Conservation (phyloP, 164 flowering plant species). For the Nymphaea colorata region DNA sequence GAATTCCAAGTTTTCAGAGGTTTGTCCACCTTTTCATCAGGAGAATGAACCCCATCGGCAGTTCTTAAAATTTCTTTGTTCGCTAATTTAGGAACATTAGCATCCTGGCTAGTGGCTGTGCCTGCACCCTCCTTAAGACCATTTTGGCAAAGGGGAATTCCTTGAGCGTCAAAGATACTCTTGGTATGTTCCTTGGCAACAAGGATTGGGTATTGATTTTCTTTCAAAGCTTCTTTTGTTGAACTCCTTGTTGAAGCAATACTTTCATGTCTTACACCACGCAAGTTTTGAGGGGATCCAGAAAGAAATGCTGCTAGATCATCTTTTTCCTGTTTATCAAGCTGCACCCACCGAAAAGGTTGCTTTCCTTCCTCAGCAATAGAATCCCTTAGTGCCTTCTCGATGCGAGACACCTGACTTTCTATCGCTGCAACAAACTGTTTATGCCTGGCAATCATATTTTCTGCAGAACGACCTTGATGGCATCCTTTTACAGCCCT, state of each 20-base stretch:
- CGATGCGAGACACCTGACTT: conserved; percentile 52
- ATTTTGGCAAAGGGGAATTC: conserved; percentile 5
- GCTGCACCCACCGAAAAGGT: conserved; percentile 67
- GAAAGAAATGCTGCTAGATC: conserved; percentile 80
- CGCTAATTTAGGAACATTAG: conserved; percentile 26
- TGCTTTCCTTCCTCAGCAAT: conserved; percentile 39
- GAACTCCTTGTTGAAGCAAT: neutral
- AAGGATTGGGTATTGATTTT: neutral
- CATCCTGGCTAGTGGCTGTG: conserved; percentile 18
- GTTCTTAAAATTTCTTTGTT: conserved; percentile 18
- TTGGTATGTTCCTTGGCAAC: neutral
- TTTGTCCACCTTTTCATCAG: conserved; percentile 25
- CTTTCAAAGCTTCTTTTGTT: neutral
- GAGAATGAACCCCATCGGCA: conserved; percentile 22
- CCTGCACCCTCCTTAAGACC: conserved; percentile 20
- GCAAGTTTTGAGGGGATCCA: conserved; percentile 27
- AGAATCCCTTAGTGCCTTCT: conserved; percentile 39
- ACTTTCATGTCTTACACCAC: conserved; percentile 12
- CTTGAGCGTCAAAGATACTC: neutral
- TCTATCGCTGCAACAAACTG: conserved; percentile 65
- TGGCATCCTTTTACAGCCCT: conserved; percentile 63
- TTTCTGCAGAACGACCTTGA: conserved; percentile 30
- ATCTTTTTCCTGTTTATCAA: conserved; percentile 66
- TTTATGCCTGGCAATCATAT: conserved; percentile 41
- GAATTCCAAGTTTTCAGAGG: conserved; percentile 37